phyloP scores from a whole-genome alignment of 2,329 filamentous ascomycete species.

The Xylariaceae sp. region DNA sequence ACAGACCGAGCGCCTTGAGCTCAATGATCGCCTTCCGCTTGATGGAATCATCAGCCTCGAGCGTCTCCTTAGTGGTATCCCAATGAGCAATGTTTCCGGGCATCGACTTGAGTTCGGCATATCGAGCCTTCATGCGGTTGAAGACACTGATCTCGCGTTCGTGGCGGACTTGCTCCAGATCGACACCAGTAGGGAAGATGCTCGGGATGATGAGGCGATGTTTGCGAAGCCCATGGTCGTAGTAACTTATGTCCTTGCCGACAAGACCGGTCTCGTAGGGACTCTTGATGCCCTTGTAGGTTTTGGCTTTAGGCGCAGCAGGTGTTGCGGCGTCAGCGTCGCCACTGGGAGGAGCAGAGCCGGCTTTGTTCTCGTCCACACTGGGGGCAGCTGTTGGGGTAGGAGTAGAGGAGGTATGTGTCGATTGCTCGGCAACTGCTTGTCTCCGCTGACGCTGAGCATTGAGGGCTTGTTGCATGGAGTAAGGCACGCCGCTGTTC shows the following conservation, averaged over 20 bases:
- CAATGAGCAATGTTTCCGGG: conserved; percentile 84
- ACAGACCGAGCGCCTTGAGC: conserved; percentile 84
- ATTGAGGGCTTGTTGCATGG: conserved; percentile 80
- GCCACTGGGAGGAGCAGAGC: conserved; percentile 30
- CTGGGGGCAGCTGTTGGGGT: conserved; percentile 41
- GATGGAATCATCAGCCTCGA: conserved; percentile 71
- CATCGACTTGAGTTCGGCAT: conserved; percentile 76
- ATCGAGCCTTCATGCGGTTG: conserved; percentile 83
- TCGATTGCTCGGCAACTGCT: conserved; percentile 47
- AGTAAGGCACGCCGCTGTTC: conserved; percentile 74
- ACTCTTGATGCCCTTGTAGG: conserved; percentile 71
- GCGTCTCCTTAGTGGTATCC: conserved; percentile 68
- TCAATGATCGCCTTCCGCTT: conserved; percentile 92
- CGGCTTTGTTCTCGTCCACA: conserved; percentile 31
- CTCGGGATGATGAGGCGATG: conserved; percentile 80
- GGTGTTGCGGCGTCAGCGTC: conserved; percentile 31
- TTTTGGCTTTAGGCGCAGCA: conserved; percentile 38
- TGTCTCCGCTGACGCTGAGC: conserved; percentile 65
- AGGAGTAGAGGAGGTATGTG: conserved; percentile 35
- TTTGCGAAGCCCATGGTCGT: conserved; percentile 70
- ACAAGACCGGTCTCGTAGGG: conserved; percentile 60
- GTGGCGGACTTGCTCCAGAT: conserved; percentile 79
- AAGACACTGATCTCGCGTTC: conserved; percentile 86
- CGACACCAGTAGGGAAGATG: conserved; percentile 82
- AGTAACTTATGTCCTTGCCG: conserved; percentile 65